Evolutionary conservation across 164 flowering plant genomes (phyloP).

Genomic region (Liquidambar formosana): DNA sequence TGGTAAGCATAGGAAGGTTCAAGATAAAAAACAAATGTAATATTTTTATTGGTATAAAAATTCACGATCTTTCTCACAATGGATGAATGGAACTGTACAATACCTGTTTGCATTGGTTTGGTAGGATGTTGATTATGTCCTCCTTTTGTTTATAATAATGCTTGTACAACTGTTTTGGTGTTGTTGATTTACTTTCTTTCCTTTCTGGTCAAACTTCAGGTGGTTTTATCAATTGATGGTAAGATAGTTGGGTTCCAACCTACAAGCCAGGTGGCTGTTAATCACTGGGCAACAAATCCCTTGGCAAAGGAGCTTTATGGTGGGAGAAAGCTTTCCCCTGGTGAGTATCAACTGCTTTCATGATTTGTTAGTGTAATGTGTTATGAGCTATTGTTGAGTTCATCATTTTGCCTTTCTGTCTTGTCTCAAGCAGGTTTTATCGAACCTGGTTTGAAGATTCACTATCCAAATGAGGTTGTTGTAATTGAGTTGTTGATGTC

Average conservation of each 20-base stretch:
- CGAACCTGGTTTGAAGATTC: conserved; percentile 66
- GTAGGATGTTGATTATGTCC: background rate
- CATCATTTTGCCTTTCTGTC: background rate
- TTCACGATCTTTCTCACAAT: no score
- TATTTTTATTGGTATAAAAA: no score
- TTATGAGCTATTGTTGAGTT: background rate
- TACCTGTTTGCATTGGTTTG: no score
- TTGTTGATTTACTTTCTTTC: background rate
- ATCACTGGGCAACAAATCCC: conserved; percentile 81
- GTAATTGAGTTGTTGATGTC: conserved; percentile 76
- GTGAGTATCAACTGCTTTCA: conserved; percentile 30
- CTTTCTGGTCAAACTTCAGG: conserved; percentile 36
- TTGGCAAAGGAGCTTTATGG: conserved; percentile 68
- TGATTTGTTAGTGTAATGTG: background rate
- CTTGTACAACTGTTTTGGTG: background rate
- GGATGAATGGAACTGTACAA: no score
- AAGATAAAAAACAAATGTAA: no score
- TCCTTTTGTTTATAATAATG: background rate
- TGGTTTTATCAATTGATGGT: conserved; percentile 65
- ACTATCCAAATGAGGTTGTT: conserved; percentile 41
- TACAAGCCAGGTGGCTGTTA: conserved; percentile 69
- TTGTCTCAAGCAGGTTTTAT: conserved; percentile 50
- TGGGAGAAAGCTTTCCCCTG: conserved; percentile 69
- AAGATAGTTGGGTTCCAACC: conserved; percentile 79
- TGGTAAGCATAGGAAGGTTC: no score